These are phyloP conservation scores for Magnusiomyces suaveolens DNA, from an alignment of 1,139 yeast genomes.

Conservation along the genomic window DNA sequence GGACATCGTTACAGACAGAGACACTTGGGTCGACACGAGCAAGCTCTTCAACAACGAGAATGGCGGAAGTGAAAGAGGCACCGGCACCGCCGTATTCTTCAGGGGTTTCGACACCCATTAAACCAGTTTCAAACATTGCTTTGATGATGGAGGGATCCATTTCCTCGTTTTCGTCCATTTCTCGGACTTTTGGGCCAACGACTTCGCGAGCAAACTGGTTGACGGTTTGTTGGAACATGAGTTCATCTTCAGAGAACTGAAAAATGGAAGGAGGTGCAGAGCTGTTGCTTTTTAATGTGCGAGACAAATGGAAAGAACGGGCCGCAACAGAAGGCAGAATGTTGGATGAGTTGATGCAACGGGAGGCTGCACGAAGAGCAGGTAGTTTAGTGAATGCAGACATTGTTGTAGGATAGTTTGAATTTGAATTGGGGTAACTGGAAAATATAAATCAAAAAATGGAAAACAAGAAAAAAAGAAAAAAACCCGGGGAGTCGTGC, in stretches of 20 bases:
- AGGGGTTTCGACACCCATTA: constrained; percentile 40
- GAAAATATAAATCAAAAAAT: too few relatives aligned
- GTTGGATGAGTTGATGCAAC: background rate
- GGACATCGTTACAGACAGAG: constrained; percentile 38
- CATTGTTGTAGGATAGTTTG: background rate
- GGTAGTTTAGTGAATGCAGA: background rate
- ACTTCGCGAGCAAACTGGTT: constrained; percentile 35
- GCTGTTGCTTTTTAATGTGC: background rate
- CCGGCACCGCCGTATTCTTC: constrained; percentile 40
- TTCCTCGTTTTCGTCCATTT: constrained; percentile 37
- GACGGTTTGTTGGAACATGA: constrained; percentile 35
- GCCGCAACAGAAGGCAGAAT: background rate
- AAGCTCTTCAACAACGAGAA: constrained; percentile 37
- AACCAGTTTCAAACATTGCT: constrained; percentile 36
- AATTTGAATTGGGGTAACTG: too few relatives aligned
- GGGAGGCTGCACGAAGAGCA: background rate
- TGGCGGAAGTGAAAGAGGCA: constrained; percentile 38
- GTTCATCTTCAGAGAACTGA: constrained; percentile 35
- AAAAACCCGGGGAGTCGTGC: too few relatives aligned
- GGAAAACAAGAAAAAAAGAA: too few relatives aligned
- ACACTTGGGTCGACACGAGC: constrained; percentile 39
- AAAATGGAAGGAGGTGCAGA: constrained; percentile 10
- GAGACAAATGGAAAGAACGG: background rate
- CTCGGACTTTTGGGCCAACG: constrained; percentile 35
- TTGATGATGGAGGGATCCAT: constrained; percentile 34